Evolutionary conservation across 768 basidiomycete genomes (phyloP), one percentile per base, ranked within the genome.

Genomic region (Psilocybe cubensis): DNA sequence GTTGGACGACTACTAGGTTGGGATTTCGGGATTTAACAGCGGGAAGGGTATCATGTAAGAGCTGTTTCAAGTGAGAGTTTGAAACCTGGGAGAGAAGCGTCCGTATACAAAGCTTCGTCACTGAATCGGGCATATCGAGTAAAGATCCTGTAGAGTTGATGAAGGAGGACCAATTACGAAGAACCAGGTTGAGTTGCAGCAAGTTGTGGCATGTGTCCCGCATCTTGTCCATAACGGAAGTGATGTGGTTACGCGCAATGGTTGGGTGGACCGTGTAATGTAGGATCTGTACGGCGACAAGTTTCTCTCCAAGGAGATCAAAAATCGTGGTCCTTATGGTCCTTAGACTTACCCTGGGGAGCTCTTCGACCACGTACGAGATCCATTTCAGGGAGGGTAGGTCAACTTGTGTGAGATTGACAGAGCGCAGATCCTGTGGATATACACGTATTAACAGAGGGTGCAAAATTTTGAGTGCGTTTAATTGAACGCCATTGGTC

Each of bases 401-500:
- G n/a, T 14, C 21, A 21, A n/a, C 47, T 52, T 27, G 54, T 40
- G 31, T 45, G 33, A 14, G 59, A 42, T 25, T 53, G 41, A 25
- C 41, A 27, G 40, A 28, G 4, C 38, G 12, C 47, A 17, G 54
- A 24, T 25, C 33, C 18, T 1, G 33, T 41, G 40, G 5, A 46
- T 53, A n/a, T 40, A 5, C 12, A 40, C 29, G 7, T 28, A 28
- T 21, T 12, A 17, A 21, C 18, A 42, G n/a, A 12, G 47, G 24
- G 35, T 64, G 54, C 9, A 62, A 25, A 1, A 46, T 52, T 17
- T 55, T 60, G 23, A 65, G 33, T 2, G 56, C 48, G 7, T 62
- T 38, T 24, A 62, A 38, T 5, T 7, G 35, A 6, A 61, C 24
- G n/a, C 43, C 18, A 12, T 52, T 24, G 3, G 28, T 27, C 14